Evolutionary conservation across 345 rosid genomes (phyloP).

Genomic region (Raphanus sativus): DNA sequence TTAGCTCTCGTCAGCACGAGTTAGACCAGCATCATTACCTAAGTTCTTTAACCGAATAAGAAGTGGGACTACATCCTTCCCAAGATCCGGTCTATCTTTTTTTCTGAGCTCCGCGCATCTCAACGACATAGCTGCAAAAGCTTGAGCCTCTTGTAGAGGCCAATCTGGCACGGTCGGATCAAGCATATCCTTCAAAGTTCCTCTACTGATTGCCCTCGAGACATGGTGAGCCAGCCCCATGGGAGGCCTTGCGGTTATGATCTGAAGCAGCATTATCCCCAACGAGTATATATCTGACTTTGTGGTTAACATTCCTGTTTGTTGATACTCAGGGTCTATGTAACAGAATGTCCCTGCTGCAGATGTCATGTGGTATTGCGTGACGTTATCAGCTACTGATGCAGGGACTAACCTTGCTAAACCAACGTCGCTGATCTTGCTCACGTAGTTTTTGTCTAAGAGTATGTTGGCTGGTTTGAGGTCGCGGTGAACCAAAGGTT

Average conservation of each 20-base stretch:
- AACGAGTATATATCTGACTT: conserved; percentile 77
- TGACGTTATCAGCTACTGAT: conserved; percentile 67
- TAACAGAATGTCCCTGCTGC: conserved; percentile 93
- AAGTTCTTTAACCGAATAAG: conserved; percentile 61
- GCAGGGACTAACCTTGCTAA: conserved; percentile 86
- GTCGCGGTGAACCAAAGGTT: conserved; percentile 84
- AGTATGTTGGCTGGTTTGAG: conserved; percentile 93
- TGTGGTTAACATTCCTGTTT: conserved; percentile 73
- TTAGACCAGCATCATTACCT: conserved; percentile 32
- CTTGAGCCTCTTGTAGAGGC: conserved; percentile 64
- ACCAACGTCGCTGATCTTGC: conserved; percentile 91
- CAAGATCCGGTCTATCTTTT: conserved; percentile 78
- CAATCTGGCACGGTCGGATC: conserved; percentile 60
- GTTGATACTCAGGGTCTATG: conserved; percentile 91
- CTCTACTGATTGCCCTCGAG: conserved; percentile 56
- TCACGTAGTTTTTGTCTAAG: conserved; percentile 63
- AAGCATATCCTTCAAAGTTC: conserved; percentile 60
- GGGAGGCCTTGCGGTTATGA: conserved; percentile 72
- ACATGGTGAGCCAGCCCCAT: conserved; percentile 84
- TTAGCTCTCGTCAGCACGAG: neutral
- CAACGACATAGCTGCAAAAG: conserved; percentile 56
- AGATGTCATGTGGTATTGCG: conserved; percentile 76
- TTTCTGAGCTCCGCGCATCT: conserved; percentile 72
- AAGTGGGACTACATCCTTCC: conserved; percentile 59
- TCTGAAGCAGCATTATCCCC: conserved; percentile 76